Base-by-base conservation (phyloP, 225 moss, liverwort and hornwort genomes). In the Straminergon stramineum region DNA sequence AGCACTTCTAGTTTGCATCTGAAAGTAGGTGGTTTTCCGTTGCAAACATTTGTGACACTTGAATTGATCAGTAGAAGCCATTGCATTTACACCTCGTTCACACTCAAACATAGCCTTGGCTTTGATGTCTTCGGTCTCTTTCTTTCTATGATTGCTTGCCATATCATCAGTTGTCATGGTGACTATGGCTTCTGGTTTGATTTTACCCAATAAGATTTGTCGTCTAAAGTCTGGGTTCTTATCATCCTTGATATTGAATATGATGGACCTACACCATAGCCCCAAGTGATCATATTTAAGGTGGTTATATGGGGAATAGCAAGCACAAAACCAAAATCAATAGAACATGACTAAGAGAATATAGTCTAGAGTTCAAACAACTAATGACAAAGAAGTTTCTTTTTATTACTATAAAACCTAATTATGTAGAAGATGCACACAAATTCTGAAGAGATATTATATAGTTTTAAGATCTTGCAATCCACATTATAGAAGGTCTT, bases 1-100 rank as follows among this genome's bases (percentile, higher is more conserved):
- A 9, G 96, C 98, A 89, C 98, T 98, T 66, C 98, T 87, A 52
- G 96, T 98, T 85, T 96, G 98, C 96, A 98, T 95, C 81, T 97
- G 96, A 76, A 95, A 97, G 73, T 97, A 98, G 48, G 96, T 98
- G 63, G 95, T 93, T 85, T 96, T 90, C 17, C 96, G 88, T 57
- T 96, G 94, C 88, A 94, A 94, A 60, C 98, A 98, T 90, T 96
- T 98, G 23, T 82, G 90, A 87, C 97, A 97, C 86, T 96, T 98
- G 90, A 98, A 98, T 63, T 96, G 96, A 88, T 97, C 96, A 20
- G 96, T 98, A 3, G 98, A 97, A 9, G 95, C 96, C 13, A 88
- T 82, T 21, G 89, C 65, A 66, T 94, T 93, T 53, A 92, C 32
- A 26, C 94, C 95, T 55, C 96, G 87, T 86, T 97, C 97, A 41